These are phyloP conservation scores for Galeopsis tetrahit DNA, from an alignment of 257 asterid species.

Conservation along the genomic window DNA sequence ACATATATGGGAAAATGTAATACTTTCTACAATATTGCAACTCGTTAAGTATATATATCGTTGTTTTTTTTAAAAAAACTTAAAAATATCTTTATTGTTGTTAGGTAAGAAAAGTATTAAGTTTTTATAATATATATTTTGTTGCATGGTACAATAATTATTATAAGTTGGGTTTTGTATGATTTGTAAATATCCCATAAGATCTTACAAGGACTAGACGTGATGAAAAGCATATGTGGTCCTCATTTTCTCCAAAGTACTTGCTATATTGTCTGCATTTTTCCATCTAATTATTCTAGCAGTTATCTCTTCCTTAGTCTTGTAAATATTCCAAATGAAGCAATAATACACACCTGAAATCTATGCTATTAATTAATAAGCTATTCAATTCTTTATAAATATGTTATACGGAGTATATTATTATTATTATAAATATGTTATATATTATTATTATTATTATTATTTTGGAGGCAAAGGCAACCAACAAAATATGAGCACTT, in stretches of 20 bases:
- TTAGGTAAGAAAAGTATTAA: background rate
- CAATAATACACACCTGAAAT: slow-evolving; percentile 24
- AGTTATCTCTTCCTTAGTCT: slow-evolving; percentile 35
- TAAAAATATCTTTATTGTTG: background rate
- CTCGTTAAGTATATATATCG: no score
- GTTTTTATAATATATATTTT: background rate
- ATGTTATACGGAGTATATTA: no score
- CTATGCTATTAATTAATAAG: background rate
- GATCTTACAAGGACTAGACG: slow-evolving; percentile 24
- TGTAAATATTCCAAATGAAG: slow-evolving; percentile 30
- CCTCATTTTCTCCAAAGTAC: slow-evolving; percentile 26
- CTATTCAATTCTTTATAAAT: background rate
- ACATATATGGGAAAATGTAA: no score
- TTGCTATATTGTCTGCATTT: slow-evolving; percentile 30
- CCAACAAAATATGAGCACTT: background rate
- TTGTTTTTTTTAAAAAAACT: no score
- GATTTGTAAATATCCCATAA: background rate
- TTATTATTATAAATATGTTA: background rate
- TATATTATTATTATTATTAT: no score
- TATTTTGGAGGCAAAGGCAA: background rate
- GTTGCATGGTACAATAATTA: background rate
- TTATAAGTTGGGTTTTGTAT: background rate
- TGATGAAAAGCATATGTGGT: slow-evolving; percentile 33
- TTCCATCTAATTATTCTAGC: slow-evolving; percentile 33
- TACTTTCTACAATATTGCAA: no score